These are phyloP conservation scores for Parsonsia alboflavescens DNA, from an alignment of 257 asterid species.

Conservation along the genomic window DNA sequence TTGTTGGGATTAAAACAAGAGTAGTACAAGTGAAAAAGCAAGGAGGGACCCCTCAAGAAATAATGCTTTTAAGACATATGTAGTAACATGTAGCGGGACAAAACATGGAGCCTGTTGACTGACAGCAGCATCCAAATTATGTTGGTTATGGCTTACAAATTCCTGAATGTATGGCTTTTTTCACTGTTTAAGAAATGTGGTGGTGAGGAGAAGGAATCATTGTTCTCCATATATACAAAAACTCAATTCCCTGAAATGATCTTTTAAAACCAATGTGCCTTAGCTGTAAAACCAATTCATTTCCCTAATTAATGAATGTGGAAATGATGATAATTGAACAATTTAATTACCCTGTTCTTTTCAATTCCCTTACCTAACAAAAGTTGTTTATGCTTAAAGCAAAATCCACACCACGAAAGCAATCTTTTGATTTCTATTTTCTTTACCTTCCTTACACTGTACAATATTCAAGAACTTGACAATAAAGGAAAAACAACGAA, in stretches of 20 bases:
- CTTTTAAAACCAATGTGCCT: conserved; percentile 18
- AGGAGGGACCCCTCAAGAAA: not conserved
- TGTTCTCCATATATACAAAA: conserved; percentile 22
- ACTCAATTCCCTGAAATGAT: conserved; percentile 27
- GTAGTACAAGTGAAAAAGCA: not conserved
- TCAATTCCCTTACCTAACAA: conserved; percentile 33
- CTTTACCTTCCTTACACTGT: conserved; percentile 1
- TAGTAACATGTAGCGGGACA: conserved; percentile 7
- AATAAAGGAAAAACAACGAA: conserved; percentile 17
- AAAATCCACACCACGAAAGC: conserved; percentile 37
- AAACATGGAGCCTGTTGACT: conserved; percentile 11
- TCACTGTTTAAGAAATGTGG: conserved; percentile 8
- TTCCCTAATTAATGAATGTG: conserved; percentile 1
- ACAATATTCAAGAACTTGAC: conserved; percentile 15
- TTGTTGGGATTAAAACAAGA: not conserved
- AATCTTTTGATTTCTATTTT: conserved; percentile 23
- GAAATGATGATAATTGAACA: conserved; percentile 3
- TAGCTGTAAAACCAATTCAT: conserved; percentile 31
- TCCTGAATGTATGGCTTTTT: conserved; percentile 16
- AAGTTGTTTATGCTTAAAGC: conserved; percentile 54
- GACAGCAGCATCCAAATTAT: conserved; percentile 3
- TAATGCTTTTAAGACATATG: not conserved
- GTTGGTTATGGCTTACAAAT: not conserved
- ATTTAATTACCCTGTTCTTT: conserved; percentile 15
- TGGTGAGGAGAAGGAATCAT: conserved; percentile 19